Evolutionary conservation across 495 filamentous ascomycete genomes (phyloP).

Genomic region (Lichenothelia convexa): DNA sequence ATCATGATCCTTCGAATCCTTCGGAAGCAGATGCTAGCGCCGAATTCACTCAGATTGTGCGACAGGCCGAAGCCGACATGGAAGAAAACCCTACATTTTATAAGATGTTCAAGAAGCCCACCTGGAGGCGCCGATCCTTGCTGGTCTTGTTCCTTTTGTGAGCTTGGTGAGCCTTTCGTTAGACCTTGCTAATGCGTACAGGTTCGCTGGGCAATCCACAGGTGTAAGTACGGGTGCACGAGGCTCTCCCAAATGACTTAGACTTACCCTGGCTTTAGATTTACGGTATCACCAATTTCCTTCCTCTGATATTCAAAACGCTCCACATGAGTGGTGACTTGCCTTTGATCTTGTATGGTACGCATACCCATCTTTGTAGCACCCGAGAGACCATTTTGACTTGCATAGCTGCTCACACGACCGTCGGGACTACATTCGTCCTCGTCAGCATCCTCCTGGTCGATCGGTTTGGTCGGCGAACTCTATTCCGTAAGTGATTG

Average conservation of each 20-base stretch:
- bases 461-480: neutral
- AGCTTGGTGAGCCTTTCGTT: neutral
- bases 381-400: too few species aligned
- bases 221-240: too few species aligned
- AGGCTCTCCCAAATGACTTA: too few species aligned
- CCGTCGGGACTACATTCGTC: neutral
- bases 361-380: neutral
- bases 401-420: neutral
- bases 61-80: neutral
- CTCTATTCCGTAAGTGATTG: neutral
- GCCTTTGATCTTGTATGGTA: neutral
- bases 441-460: neutral
- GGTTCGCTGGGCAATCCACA: neutral
- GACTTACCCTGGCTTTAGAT: too few species aligned
- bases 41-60: neutral
- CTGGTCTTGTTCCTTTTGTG: neutral
- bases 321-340: too few species aligned
- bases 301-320: too few species aligned
- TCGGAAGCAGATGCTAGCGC: neutral
- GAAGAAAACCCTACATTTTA: neutral
- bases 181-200: neutral
- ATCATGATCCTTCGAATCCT: neutral
- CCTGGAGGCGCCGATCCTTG: neutral
- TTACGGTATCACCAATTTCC: too few species aligned
- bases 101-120: neutral